Base-by-base conservation (phyloP, 2,329 filamentous ascomycete species). In the Alternaria sp. region DNA sequence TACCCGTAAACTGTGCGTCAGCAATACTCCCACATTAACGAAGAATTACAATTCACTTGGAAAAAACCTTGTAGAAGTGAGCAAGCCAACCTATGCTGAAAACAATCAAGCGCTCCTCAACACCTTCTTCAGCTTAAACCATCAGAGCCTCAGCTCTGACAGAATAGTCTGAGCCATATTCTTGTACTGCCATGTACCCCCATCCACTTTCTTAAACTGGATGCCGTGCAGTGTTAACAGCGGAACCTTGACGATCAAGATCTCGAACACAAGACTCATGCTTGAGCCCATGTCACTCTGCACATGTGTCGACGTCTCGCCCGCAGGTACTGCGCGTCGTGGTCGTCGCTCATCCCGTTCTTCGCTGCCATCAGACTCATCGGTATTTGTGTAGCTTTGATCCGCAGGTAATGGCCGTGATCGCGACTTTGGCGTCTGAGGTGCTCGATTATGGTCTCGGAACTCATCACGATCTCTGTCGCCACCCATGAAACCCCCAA, bases 101-200 rank as follows among this genome's bases (percentile, higher is more conserved):
- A 54, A 48, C 45, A 34, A 46, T 48, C 13, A 52, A 51, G 51
- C 17, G 34, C 51, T 42, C 44, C 39, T 17, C n/a, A 41, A 57
- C 41, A 23, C 40, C 59, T 26, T 26, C 40, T 10, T 28, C 21
- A 48, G 34, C 34, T 24, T 26, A 28, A 26, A 36, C 24, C 5
- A 34, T 62, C 60, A 64, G 21, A 62, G 54, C 24, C 57, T 57
- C 67, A 99, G 80, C 76, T 95, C 93, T 73, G 90, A 88, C 68
- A 99, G 82, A 71, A 99, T 97, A 70, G 93, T 93, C 78, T 97
- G 93, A 34, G 95, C 95, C 93, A 98, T 96, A 73, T 92, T 94
- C 82, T 97, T 97, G 81, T 96, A 99, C 78, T 97, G 93, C 93
- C 94, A 98, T 58, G 95, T 98, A 59, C 96, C 94, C 34, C 95